Conservation (phyloP, 2,329 filamentous ascomycete genomes). For the Calonectria ilicicola region DNA sequence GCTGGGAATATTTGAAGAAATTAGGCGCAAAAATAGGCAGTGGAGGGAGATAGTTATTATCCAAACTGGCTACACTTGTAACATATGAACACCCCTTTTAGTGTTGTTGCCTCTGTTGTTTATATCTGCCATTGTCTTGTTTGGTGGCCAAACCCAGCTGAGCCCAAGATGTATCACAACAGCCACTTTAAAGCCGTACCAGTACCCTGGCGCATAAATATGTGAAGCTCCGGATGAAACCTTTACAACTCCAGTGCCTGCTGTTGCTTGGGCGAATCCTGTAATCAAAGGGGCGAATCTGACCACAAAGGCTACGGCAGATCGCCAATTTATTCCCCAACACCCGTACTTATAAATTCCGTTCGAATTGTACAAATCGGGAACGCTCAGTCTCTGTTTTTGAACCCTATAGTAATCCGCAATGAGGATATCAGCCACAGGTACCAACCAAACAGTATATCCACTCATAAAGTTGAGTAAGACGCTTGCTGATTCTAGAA, state of each 20-base stretch:
- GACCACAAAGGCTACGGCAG: background rate
- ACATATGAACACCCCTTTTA: background rate
- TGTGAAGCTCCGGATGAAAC: background rate
- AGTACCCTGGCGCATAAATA: background rate
- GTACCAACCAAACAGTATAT: conserved; percentile 7
- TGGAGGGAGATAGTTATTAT: background rate
- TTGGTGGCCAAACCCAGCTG: background rate
- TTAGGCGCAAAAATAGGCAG: no score
- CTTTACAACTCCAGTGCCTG: background rate
- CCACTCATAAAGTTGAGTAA: conserved; percentile 16
- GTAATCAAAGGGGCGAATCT: background rate
- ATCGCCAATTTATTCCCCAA: conserved; percentile 6
- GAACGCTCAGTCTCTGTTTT: conserved; percentile 2
- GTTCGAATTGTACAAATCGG: background rate
- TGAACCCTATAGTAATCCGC: conserved; percentile 16
- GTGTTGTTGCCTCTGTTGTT: background rate
- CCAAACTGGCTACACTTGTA: background rate
- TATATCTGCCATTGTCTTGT: background rate
- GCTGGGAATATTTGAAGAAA: background rate
- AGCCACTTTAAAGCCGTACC: background rate
- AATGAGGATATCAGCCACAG: conserved; percentile 7
- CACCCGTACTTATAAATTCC: conserved; percentile 5
- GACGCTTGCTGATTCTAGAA: background rate
- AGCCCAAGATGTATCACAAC: background rate
- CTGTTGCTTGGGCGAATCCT: background rate